Evolutionary conservation across 208 protist species (phyloP), one percentile per base, ranked within the genome.

Genomic region (Wallacemonas sp.): DNA sequence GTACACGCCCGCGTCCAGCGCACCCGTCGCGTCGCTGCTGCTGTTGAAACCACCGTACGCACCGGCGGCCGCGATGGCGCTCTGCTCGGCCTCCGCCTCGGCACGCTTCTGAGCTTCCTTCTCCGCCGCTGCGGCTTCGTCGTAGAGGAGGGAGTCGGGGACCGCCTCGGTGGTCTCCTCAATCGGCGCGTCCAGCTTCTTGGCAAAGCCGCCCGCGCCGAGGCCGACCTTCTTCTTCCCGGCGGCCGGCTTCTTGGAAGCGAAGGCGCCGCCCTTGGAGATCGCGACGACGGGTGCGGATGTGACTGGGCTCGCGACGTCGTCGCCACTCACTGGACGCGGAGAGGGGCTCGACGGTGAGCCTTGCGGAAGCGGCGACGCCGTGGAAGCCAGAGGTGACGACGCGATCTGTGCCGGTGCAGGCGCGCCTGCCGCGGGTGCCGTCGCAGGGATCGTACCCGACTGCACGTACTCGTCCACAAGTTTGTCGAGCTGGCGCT

Each of bases 401-500:
- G 14, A 17, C 36, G 36, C 36, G 14, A 14, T 14, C 36, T 14
- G 36, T 41, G 36, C 36, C 36, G 36, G 36, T 41, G 36, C 36
- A 14, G 36, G 9, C 6, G 36, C 14, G 9, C 9, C 14, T 6
- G 36, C 36, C 9, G n/a, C n/a, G n/a, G 36, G 36, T 19, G 52
- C 52, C 3, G 52, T 58, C 12, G 52, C 52, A 3, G 52, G 52
- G 8, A 58, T n/a, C 32, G 52, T 39, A 14, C 52, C 52, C 6
- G 52, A 58, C 29, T 30, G 26, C 58, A 85, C 70, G 30, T 80
- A 82, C 46, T 80, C 72, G n/a, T 72, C 60, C 29, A 91, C 83
- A 23, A 70, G 75, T 46, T 81, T 78, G 69, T 95, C 90, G 21
- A 97, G 63, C 19, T 85, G 72, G 38, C 69, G 66, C 57, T 82